Base-by-base conservation (phyloP, 352 stramenopile genomes). In the Aphanomyces invadans region DNA sequence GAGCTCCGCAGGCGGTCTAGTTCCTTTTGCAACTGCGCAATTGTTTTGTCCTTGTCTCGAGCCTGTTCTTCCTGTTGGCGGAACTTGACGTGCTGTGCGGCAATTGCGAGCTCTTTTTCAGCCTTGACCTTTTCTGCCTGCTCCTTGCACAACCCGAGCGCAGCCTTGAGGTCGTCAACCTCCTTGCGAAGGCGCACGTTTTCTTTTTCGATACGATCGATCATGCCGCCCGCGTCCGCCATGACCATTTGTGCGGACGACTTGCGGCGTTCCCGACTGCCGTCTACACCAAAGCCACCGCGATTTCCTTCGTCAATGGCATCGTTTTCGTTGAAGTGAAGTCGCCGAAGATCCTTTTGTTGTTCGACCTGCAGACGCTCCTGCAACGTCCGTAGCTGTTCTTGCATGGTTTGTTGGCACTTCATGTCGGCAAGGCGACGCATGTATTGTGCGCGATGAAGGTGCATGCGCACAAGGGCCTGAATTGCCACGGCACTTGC, bases 31-130 rank as follows among this genome's bases (percentile, higher is more conserved):
- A 80, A 73, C 26, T 73, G 73, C 28, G 79, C 77, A 25, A 94
- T 78, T 31, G 90, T 89, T 68, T 94, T 92, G 62, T 94, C 81
- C 64, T 94, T 94, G 38, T 94, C 81, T 56, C 85, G 78, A 70
- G 87, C 80, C 54, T 68, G 75, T 45, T 91, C 80, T 60, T 92
- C 80, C 10, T 82, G 77, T 25, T 87, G 78, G n/a, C 80, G 81
- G 46, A 94, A 84, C 64, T 92, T 92, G 63, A 95, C 79, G 69
- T 90, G 83, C 38, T 87, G 87, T 23, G 90, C 92, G 0, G 80
- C 86, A 0, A 77, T 74, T 15, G 82, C 48, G 10, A 92, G 71
- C 48, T 90, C 87, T 70, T 94, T 90, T 23, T 92, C 83, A 55
- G 74, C 86, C 44, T 78, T 80, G 2, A 92, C 70, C 53, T 88